Base-by-base conservation (phyloP, 495 filamentous ascomycete species). In the Penicillium lagena region DNA sequence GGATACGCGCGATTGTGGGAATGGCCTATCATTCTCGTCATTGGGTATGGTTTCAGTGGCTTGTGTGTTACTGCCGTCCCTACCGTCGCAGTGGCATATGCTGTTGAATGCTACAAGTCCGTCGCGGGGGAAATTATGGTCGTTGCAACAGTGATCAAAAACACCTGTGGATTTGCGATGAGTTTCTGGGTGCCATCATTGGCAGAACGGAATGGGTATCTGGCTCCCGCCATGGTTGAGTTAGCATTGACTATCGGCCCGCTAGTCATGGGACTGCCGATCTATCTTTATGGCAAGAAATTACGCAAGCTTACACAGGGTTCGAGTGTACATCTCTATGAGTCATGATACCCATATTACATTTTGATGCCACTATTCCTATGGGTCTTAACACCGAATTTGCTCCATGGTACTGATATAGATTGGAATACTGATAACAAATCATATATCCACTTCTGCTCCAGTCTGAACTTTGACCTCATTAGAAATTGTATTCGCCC, bases 31-130 rank as follows among this genome's bases (percentile, higher is more conserved):
- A 67, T 78, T 31, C 62, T 81, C 28, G 60, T 75, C 29, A 64
- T 80, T 48, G 75, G 78, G 8, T 66, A 73, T 49, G 69, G 67
- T 2, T 57, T 71, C 32, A 64, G 68, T 1, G 77, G 77, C 0
- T 49, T 80, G 15, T 63, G 70, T 49, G 67, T 73, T 33, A 67
- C 76, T 1, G 64, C 70, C 0, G 45, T 81, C 14, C 67, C 74
- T 0, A 66, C 73, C 13, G 74, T 74, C 46, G 57, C 59, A 13
- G 60, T 52, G 39, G 62, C 69, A 2, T 79, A 79, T 47, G 75
- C 76, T 1, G 72, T 82, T n/a, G 79, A 82, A 50, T 72, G 63
- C 33, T 81, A 84, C 59, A 77, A 73, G 39, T 65, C 66, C 14
- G 60, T 77, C 38, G 60, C 75, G 1, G 71, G 70, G 2, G 71